Evolutionary conservation across 169 alveolate genomes (phyloP), one percentile per base, ranked within the genome.

Genomic region (Eimeria maxima): DNA sequence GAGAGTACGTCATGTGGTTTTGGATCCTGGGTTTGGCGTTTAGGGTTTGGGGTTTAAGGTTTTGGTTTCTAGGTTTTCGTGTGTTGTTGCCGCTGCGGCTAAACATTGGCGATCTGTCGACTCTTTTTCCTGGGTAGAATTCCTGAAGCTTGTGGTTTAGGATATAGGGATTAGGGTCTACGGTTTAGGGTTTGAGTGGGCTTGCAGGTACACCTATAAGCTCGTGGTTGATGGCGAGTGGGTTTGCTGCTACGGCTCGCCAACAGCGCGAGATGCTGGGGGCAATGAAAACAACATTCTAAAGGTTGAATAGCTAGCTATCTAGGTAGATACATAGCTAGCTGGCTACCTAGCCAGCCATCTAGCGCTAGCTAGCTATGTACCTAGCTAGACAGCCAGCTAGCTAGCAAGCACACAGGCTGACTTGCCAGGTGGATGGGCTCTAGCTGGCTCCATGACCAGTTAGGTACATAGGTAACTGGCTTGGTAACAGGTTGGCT

Each of bases 151-250:
- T n/a, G n/a, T 11, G 20, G 74, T n/a, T 10, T 65, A n/a, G 42
- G 74, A 2, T 29, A 1, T 73, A 73, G 42, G 55, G 84, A 14
- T 24, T 29, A 67, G 1, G 38, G 78, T 65, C 0, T 65, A 65
- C 13, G 74, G 50, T 76, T 6, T 47, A 38, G 73, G 50, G 69
- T 76, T 42, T 92, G 44, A 47, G 87, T 20, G 65, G 27, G 13
- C 42, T 11, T 60, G 93, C 63, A 84, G 95, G 96, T 95, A 84
- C 90, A 55, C 71, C 29, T 95, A 95, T 96, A 98, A 98, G 96
- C 98, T 97, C 93, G 97, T 98, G 27, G 97, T 98, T 20, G 98
- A 98, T 94, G 99, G 98, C 3, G 97, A 96, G 71, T 98, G 99
- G 99, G 97, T 97, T 47, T 96, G 98, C 95, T 97, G 97, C 74